Evolutionary conservation across 306 rosid genomes (phyloP).

Genomic region (Astragalus membranaceus): DNA sequence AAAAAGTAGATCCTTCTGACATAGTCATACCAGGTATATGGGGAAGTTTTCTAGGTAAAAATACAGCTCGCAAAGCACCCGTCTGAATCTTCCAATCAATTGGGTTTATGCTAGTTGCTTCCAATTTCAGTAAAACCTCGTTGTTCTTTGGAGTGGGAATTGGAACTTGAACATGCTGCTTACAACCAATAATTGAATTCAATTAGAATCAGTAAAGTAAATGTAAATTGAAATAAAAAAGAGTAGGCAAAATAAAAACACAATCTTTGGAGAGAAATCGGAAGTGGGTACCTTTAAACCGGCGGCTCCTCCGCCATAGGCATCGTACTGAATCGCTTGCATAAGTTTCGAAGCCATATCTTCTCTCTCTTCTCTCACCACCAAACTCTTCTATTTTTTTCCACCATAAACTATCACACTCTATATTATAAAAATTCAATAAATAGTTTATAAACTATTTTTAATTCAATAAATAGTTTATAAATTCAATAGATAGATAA

Average conservation of each 20-base stretch:
- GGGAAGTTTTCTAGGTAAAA: constrained; percentile 46
- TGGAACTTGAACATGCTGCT: constrained; percentile 68
- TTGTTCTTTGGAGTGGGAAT: constrained; percentile 43
- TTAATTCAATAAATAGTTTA: no score
- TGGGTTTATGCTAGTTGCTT: constrained; percentile 61
- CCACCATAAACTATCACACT: no score
- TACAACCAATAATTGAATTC: background rate
- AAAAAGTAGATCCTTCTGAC: background rate
- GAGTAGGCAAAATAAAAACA: background rate
- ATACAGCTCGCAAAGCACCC: constrained; percentile 35
- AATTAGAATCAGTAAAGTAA: no score
- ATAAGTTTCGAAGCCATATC: constrained; percentile 5
- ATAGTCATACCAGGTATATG: constrained; percentile 43
- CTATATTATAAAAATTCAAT: no score
- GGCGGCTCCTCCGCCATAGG: constrained; percentile 33
- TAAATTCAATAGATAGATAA: no score
- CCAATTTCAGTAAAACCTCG: constrained; percentile 55
- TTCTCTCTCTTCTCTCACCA: no score
- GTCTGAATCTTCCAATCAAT: constrained; percentile 71
- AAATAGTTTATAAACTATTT: no score
- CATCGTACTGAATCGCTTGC: constrained; percentile 23
- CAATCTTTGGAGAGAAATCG: background rate
- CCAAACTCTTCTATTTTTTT: no score
- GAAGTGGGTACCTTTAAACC: constrained; percentile 27
- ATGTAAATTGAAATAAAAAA: background rate